Percentiles rank a stretch among this genome's conserved stretches.
phyloP scores from a whole-genome alignment of 176 grass and related monocot genomes.

The Raddia distichophylla region DNA sequence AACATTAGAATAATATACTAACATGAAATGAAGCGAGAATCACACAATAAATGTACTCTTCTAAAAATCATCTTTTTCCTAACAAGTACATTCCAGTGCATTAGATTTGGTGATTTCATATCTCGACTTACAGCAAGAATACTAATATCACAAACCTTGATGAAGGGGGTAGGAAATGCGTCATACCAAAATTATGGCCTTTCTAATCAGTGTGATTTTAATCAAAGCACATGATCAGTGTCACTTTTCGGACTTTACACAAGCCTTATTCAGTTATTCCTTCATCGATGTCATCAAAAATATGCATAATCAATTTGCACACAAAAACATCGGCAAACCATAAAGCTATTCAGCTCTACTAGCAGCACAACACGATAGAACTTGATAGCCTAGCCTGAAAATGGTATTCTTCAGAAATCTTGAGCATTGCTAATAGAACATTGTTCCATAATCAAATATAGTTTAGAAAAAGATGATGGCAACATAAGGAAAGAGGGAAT shows the following conservation, averaged over 20 bases:
- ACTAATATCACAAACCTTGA: conserved; percentile 9
- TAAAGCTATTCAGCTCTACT: not conserved
- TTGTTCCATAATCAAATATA: not conserved
- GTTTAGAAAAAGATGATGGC: not conserved
- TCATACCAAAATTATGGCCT: not conserved
- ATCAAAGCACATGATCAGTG: not conserved
- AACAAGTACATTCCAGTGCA: not conserved
- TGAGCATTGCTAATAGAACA: not conserved
- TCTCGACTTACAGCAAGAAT: not conserved
- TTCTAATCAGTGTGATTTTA: conserved; percentile 16
- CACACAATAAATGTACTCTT: conserved; percentile 9
- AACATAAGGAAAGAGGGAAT: not conserved
- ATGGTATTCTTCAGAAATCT: not conserved
- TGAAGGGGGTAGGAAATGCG: not conserved
- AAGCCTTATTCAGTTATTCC: not conserved
- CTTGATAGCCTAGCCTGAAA: not conserved
- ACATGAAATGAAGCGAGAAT: conserved; percentile 17
- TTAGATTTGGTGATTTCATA: not conserved
- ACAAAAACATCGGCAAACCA: not conserved
- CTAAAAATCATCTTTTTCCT: not conserved
- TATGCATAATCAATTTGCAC: not conserved
- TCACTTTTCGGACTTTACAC: not conserved
- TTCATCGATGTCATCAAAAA: conserved; percentile 6
- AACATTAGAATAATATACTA: not conserved
- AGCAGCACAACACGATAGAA: not conserved